Evolutionary conservation across 169 alveolate species (phyloP).

Genomic region (Eimeria praecox): DNA sequence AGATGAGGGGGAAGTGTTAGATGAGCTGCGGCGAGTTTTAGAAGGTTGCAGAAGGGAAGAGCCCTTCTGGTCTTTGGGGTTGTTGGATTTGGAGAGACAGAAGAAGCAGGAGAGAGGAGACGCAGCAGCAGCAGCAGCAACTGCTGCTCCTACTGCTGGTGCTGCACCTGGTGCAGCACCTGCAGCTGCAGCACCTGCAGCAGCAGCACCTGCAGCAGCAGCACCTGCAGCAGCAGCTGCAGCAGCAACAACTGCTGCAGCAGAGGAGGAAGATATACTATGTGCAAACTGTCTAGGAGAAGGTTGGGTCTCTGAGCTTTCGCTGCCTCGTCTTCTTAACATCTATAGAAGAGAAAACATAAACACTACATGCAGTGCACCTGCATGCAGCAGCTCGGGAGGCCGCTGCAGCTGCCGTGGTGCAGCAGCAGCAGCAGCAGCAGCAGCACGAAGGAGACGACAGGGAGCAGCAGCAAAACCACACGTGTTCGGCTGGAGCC

Average conservation of each 20-base stretch:
- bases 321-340: background rate
- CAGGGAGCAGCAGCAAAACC: constrained; percentile 34
- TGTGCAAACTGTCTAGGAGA: constrained; percentile 14
- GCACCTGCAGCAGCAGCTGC: background rate
- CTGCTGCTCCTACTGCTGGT: too few relatives aligned
- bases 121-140: background rate
- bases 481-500: constrained; percentile 43
- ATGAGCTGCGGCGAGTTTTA: constrained; percentile 39
- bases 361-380: constrained; percentile 29
- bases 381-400: background rate
- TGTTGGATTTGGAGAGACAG: background rate
- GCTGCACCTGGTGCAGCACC: too few relatives aligned
- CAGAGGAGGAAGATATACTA: constrained; percentile 1
- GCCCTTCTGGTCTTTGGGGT: background rate
- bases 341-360: background rate
- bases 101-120: background rate
- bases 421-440: constrained; percentile 9
- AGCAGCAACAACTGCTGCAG: too few relatives aligned
- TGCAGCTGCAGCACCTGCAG: background rate
- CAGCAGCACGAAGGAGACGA: background rate
- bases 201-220: too few relatives aligned
- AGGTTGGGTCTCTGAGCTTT: constrained; percentile 4
- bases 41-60: background rate
- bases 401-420: constrained; percentile 21
- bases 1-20: constrained; percentile 18